These are phyloP conservation scores for Saturnispora sekii DNA, from an alignment of 805 yeast species.

Conservation along the genomic window DNA sequence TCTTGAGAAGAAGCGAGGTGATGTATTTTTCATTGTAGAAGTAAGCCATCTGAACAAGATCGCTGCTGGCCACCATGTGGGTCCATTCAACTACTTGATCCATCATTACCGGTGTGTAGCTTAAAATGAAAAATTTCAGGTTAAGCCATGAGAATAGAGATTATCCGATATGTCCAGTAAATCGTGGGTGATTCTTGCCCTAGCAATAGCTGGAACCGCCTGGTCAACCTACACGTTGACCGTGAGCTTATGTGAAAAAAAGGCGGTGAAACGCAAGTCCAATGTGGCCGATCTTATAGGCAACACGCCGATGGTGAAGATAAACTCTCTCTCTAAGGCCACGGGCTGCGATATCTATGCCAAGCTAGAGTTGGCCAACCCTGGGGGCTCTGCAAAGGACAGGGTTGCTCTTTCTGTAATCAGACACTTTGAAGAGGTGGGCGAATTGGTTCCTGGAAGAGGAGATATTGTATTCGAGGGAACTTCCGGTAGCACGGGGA, in stretches of 20 bases:
- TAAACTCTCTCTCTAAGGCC: conserved; percentile 55
- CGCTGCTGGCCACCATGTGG: neutral
- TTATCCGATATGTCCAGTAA: conserved; percentile 8
- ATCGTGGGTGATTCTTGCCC: conserved; percentile 2
- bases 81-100: neutral
- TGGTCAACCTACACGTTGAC: conserved; percentile 2
- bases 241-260: neutral
- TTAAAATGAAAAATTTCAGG: neutral
- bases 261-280: conserved; percentile 10
- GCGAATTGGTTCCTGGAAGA: conserved; percentile 44
- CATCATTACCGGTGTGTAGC: neutral
- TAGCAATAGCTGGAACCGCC: conserved; percentile 8
- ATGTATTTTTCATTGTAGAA: conserved; percentile 12
- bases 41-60: conserved; percentile 2
- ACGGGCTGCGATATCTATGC: conserved; percentile 85
- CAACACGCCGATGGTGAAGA: conserved; percentile 73
- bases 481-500: conserved; percentile 95
- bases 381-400: conserved; percentile 95
- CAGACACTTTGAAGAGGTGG: conserved; percentile 50
- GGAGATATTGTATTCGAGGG: conserved; percentile 87
- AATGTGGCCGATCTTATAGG: conserved; percentile 59
- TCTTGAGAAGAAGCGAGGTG: conserved; percentile 9
- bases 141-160: neutral
- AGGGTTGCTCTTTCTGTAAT: conserved; percentile 85
- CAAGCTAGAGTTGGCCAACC: conserved; percentile 75